Base-by-base conservation (phyloP, 805 yeast genomes). In the Hanseniaspora vineae region DNA sequence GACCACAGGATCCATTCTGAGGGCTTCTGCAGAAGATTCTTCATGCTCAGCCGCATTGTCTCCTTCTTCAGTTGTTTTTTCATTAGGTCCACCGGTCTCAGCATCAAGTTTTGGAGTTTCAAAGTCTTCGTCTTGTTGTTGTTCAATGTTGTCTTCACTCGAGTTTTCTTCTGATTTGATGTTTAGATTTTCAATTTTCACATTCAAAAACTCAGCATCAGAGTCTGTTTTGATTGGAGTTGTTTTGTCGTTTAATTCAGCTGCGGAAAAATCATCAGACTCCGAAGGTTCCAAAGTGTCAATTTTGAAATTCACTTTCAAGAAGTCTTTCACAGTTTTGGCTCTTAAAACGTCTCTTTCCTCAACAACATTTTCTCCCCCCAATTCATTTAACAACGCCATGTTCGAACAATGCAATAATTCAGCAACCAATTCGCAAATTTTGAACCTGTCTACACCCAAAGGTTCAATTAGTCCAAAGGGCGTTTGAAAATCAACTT, bases 401-500 rank as follows among this genome's bases (percentile, higher is more conserved):
- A 92, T 92, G 65, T 92, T 92, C 11, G 96, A 87, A 60, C 98
- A 92, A 65, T 92, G 98, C 46, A 92, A 70, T 42, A 92, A 71
- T 60, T 92, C 98, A 0, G 98, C 98, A 42, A 90, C 80, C 40
- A 92, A 71, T 66, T 92, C 98, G 56, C 96, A 84, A 17, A 92
- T 76, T 58, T 90, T 86, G 66, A 92, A 92, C 54, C 95, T 74
- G 57, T 92, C 96, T 64, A 92, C 86, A 1, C 98, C 98, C 29
- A 92, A 68, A 1, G 92, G 89, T 59, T 83, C 86, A 51, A 84
- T 80, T 17, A 66, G 66, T 60, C 75, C 67, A 73, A 70, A 54
- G 55, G 74, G 70, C 2, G 73, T 69, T 40, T 66, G 66, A 35
- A 68, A 59, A 42, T 66, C 64, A 23, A 64, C 58, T 14, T 65